Evolutionary conservation across 2,329 filamentous ascomycete genomes (phyloP).

Genomic region (Nothophaeocryptopus gaeumannii): DNA sequence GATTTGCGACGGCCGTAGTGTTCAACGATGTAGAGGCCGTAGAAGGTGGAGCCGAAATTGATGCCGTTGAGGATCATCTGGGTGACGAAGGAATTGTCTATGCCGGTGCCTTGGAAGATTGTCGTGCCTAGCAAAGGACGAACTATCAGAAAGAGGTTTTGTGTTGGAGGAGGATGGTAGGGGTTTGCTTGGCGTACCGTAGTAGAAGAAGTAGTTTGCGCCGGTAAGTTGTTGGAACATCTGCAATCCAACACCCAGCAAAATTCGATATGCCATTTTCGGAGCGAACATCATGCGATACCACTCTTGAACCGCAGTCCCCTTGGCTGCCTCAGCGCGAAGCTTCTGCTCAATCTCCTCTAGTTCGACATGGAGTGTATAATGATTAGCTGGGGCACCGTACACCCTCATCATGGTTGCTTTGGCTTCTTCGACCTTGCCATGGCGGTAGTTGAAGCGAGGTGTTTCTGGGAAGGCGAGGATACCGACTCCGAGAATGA

Average conservation of each 20-base stretch:
- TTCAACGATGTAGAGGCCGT: constrained; percentile 47
- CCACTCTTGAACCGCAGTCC: constrained; percentile 54
- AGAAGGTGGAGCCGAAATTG: constrained; percentile 46
- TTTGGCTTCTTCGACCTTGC: constrained; percentile 50
- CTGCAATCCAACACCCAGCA: constrained; percentile 61
- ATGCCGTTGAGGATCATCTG: constrained; percentile 46
- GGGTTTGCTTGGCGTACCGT: constrained; percentile 1
- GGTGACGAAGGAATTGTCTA: constrained; percentile 44
- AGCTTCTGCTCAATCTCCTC: constrained; percentile 56
- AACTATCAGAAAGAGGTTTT: constrained; percentile 51
- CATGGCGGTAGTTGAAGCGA: constrained; percentile 57
- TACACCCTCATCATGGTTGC: constrained; percentile 54
- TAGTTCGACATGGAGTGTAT: constrained; percentile 51
- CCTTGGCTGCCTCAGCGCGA: constrained; percentile 47
- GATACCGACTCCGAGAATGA: constrained; percentile 55
- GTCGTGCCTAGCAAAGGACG: constrained; percentile 41
- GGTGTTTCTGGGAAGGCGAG: constrained; percentile 56
- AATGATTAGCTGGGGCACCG: constrained; percentile 55
- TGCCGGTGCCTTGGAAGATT: constrained; percentile 38
- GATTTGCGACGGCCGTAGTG: constrained; percentile 46
- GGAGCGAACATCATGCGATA: constrained; percentile 61
- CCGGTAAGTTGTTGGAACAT: constrained; percentile 43
- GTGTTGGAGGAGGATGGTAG: not conserved
- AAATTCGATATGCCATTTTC: constrained; percentile 63
- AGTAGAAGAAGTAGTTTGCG: constrained; percentile 57